phyloP scores from a whole-genome alignment of 768 basidiomycete genomes.

The Russula griseocarnosa region DNA sequence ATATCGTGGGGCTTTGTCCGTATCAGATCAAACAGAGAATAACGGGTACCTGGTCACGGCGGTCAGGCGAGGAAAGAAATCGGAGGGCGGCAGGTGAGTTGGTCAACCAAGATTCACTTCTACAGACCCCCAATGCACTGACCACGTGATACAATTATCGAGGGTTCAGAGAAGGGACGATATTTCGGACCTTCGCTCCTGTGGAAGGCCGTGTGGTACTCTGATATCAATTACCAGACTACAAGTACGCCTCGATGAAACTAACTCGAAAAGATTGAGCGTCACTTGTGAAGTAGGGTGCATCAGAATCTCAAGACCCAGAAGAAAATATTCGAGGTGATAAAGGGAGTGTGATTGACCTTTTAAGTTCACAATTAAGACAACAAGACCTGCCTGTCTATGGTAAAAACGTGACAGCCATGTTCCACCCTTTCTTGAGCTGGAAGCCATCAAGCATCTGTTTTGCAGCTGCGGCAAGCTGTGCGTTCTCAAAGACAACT shows the following conservation, averaged over 20 bases:
- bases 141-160: not conserved
- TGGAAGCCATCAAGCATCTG: conserved; percentile 81
- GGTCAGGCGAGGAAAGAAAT: conserved; percentile 29
- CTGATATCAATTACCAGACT: conserved; percentile 32
- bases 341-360: conserved; percentile 5
- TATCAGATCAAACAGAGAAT: not conserved
- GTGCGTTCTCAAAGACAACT: conserved; percentile 70
- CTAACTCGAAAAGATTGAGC: not conserved
- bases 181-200: conserved; percentile 6
- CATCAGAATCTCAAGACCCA: not conserved
- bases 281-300: not conserved
- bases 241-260: conserved; percentile 1
- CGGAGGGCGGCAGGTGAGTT: too few species aligned
- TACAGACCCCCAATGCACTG: not conserved
- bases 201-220: conserved; percentile 22
- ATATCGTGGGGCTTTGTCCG: conserved; percentile 31
- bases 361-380: conserved; percentile 9
- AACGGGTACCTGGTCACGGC: conserved; percentile 28
- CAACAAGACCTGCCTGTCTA: conserved; percentile 22
- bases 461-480: conserved; percentile 72
- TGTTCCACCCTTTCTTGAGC: conserved; percentile 81
- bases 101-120: not conserved
- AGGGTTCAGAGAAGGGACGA: not conserved
- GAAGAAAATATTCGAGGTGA: not conserved
- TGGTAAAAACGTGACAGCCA: conserved; percentile 70